phyloP scores from a whole-genome alignment of 257 asterid species.

The Capsicum rhomboideum region DNA sequence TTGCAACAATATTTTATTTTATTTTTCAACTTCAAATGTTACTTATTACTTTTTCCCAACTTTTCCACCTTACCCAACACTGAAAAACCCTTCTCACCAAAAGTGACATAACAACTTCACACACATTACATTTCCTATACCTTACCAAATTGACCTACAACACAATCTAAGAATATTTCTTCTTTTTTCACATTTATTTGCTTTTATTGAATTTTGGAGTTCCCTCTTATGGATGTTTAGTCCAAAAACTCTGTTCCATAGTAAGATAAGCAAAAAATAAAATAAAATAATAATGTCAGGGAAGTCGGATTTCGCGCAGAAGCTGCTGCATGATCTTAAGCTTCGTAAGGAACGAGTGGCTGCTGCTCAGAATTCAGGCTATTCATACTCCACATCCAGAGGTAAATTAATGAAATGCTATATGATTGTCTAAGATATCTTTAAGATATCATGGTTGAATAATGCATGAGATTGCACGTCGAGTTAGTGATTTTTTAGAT shows the following conservation, averaged over 20 bases:
- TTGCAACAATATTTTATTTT: not conserved
- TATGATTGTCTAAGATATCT: not conserved
- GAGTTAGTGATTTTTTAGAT: not conserved
- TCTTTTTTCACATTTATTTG: slow-evolving; percentile 10
- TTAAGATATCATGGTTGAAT: not conserved
- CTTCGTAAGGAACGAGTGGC: slow-evolving; percentile 59
- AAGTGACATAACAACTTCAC: slow-evolving; percentile 7
- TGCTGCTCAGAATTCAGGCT: slow-evolving; percentile 36
- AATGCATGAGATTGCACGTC: not conserved
- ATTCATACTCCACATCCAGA: slow-evolving; percentile 37
- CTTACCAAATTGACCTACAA: slow-evolving; percentile 11
- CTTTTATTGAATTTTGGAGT: not conserved
- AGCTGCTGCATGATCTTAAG: slow-evolving; percentile 75
- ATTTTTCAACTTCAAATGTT: not conserved
- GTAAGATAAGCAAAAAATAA: not conserved
- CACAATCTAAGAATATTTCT: slow-evolving; percentile 22
- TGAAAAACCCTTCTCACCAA: slow-evolving; percentile 26
- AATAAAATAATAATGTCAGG: slow-evolving; percentile 54
- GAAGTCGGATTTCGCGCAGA: slow-evolving; percentile 80
- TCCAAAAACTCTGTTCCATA: not conserved
- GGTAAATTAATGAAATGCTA: slow-evolving; percentile 22
- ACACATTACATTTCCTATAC: slow-evolving; percentile 9
- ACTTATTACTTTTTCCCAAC: not conserved
- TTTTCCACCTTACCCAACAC: slow-evolving; percentile 21
- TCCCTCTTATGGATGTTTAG: not conserved